Conservation (phyloP, 345 rosid species). For the Brassica cretica region DNA sequence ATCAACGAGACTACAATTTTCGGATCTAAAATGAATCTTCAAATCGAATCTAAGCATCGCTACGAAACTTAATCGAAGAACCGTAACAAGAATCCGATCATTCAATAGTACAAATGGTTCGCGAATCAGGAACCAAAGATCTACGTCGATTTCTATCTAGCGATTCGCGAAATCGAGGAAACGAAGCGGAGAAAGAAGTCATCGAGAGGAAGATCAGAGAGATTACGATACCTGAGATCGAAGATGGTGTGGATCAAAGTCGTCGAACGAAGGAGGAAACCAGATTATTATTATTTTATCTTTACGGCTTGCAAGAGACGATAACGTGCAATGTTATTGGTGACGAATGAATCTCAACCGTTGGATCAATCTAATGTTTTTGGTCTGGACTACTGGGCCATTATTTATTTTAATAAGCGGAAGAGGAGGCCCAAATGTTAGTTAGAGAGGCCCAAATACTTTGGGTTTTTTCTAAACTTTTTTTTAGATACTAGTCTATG, state of each 20-base stretch:
- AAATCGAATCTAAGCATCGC: neutral
- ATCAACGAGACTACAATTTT: neutral
- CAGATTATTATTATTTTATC: conserved; percentile 6
- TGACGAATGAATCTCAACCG: conserved; percentile 16
- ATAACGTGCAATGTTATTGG: conserved; percentile 18
- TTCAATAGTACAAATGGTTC: too few species aligned
- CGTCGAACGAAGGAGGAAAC: conserved; percentile 10
- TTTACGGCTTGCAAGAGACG: neutral
- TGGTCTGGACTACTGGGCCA: neutral
- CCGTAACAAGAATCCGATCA: neutral
- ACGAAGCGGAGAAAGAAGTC: neutral
- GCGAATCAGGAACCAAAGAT: neutral
- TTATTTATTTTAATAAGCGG: neutral
- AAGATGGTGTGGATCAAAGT: conserved; percentile 19
- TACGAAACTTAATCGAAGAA: neutral
- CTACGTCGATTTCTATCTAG: neutral
- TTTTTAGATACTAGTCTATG: neutral
- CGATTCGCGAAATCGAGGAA: neutral
- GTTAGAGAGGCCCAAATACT: conserved; percentile 8
- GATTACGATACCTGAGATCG: conserved; percentile 13
- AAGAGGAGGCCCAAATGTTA: conserved; percentile 13
- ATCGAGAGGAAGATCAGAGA: neutral
- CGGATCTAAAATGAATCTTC: neutral
- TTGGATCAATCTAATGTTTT: neutral
- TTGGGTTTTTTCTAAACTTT: neutral